These are phyloP conservation scores for Coffea eugenioides DNA, from an alignment of 257 asterid genomes.

Conservation along the genomic window DNA sequence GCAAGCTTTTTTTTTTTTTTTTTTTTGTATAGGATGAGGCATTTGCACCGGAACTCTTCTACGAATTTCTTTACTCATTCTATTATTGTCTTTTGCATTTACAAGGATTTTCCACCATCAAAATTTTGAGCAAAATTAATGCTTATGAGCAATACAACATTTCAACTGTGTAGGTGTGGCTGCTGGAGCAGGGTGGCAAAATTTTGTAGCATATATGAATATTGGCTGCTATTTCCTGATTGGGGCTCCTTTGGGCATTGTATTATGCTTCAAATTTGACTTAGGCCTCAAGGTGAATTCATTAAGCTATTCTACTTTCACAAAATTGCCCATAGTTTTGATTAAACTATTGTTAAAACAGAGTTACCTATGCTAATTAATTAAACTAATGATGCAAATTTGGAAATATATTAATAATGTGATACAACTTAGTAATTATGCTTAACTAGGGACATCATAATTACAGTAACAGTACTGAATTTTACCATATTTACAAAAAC, in stretches of 20 bases:
- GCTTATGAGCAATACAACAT: background rate
- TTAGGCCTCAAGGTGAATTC: constrained; percentile 44
- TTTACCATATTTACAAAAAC: too few species aligned
- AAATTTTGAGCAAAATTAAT: background rate
- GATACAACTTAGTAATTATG: too few species aligned
- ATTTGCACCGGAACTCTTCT: too few species aligned
- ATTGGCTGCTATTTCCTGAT: constrained; percentile 52
- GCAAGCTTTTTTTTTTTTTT: too few species aligned
- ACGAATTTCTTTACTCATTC: too few species aligned
- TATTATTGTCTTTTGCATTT: too few species aligned
- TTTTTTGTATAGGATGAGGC: too few species aligned
- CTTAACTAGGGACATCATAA: background rate
- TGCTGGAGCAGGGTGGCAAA: constrained; percentile 85
- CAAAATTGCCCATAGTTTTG: too few species aligned
- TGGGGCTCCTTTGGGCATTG: constrained; percentile 58
- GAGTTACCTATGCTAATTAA: background rate
- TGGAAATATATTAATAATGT: too few species aligned
- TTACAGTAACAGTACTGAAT: too few species aligned
- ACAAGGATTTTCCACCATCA: background rate
- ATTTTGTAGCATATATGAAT: constrained; percentile 56
- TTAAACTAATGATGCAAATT: background rate
- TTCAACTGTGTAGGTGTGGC: constrained; percentile 53
- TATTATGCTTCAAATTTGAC: constrained; percentile 41
- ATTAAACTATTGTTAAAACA: too few species aligned
- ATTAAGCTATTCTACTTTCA: background rate